Percentiles rank a stretch among this genome's conserved stretches.
Conservation (phyloP, 805 yeast species). For the Phaffomyces antillensis region DNA sequence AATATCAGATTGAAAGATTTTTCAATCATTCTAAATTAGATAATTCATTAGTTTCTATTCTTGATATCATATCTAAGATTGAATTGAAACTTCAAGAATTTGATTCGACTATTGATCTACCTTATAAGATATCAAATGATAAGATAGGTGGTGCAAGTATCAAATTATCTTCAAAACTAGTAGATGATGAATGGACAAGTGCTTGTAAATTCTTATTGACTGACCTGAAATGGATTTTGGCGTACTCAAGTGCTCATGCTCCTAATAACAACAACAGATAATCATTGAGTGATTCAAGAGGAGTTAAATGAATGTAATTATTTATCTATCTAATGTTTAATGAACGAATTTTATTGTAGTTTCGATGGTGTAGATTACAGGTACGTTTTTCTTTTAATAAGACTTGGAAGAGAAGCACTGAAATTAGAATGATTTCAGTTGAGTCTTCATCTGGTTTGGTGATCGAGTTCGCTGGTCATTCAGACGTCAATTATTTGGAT, state of each 20-base stretch:
- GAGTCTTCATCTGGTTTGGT: too few species aligned
- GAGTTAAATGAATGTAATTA: too few species aligned
- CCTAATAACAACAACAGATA: neutral
- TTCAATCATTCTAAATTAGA: conserved; percentile 75
- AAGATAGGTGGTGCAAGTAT: conserved; percentile 73
- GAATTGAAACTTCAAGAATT: conserved; percentile 29
- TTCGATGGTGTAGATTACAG: too few species aligned
- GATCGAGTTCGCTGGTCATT: too few species aligned
- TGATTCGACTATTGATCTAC: conserved; percentile 56
- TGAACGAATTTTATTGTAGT: too few species aligned
- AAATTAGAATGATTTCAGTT: too few species aligned
- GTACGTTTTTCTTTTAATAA: too few species aligned
- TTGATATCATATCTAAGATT: conserved; percentile 44
- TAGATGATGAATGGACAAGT: conserved; percentile 80
- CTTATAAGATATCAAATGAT: conserved; percentile 66
- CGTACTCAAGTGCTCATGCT: conserved; percentile 48
- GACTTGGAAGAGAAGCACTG: too few species aligned
- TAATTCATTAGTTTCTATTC: conserved; percentile 69
- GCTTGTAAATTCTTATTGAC: conserved; percentile 80
- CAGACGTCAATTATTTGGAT: too few species aligned
- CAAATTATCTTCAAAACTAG: conserved; percentile 52
- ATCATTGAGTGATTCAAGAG: too few species aligned
- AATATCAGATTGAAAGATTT: conserved; percentile 62
- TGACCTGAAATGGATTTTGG: conserved; percentile 75
- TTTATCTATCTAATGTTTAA: too few species aligned